Base-by-base conservation (phyloP, 768 basidiomycete species). In the Naganishia randhawae region DNA sequence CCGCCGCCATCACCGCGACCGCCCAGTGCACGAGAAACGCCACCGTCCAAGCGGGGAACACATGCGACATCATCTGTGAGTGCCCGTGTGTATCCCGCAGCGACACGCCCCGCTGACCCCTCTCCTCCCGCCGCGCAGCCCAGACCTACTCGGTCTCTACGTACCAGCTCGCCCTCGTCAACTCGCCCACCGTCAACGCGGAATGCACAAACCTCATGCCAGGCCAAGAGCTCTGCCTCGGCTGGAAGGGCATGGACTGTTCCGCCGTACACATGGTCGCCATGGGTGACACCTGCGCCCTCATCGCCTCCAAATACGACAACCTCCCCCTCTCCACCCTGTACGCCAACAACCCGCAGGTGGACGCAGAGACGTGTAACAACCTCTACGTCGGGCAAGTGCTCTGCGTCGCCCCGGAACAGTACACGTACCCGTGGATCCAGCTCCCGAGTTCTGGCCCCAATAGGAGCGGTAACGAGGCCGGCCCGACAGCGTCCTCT, bases 381-480 rank as follows among this genome's bases (percentile, higher is more conserved):
- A 90, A 90, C 82, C 82, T 91, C 77, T 89, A 90, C 80, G 75
- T 88, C 67, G 89, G 87, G 74, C 87, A 90, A 85, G 89, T 90
- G 57, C 65, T 89, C 48, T 89, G 88, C 71, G 82, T 82, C 52
- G 79, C 83, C 27, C 69, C 72, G 25, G 71, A 71, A 16, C 81
- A 83, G 13, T 71, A 76, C 41, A 82, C 83, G 10, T 87, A 87
- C 50, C 78, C 52, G 32, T 25, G 52, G 17, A 25, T 61, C 37
- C 57, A 61, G 37, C 39, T 61, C n/a, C 57, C 57, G 19, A 39
- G 35, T 25, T 39, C 33, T 8, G n/a, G n/a, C n/a, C 57, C 57
- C 7, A 48, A 22, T 22, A 19, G 37, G 25, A 62, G 27, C 57
- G 42, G 25, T 22, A 62, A 41, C 31, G 54, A 35, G 22, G 29